These are phyloP conservation scores for Melanomma pulvis-pyrius DNA, from an alignment of 495 filamentous ascomycete species.

Conservation along the genomic window DNA sequence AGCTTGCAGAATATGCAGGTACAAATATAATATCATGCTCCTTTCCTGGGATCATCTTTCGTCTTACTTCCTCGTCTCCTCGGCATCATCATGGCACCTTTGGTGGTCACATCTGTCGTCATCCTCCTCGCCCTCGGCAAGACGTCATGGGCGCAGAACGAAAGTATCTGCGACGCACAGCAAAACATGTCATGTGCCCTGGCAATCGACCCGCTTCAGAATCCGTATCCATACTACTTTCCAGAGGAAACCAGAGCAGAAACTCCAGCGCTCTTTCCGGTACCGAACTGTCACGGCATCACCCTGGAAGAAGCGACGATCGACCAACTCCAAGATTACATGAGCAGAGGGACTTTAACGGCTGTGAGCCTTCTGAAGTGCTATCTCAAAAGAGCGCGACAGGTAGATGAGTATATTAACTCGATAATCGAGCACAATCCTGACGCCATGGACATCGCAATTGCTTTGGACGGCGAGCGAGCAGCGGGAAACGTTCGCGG, in stretches of 20 bases:
- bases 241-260: conserved; percentile 43
- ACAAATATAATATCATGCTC: background rate
- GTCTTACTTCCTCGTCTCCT: background rate
- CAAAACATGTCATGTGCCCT: conserved; percentile 13
- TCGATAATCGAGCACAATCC: conserved; percentile 66
- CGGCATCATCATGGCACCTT: background rate
- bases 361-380: conserved; percentile 55
- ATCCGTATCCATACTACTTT: conserved; percentile 51
- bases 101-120: background rate
- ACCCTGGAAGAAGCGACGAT: conserved; percentile 66
- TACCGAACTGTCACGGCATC: conserved; percentile 64
- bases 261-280: conserved; percentile 54
- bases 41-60: background rate
- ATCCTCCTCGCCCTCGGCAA: conserved; percentile 6
- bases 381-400: conserved; percentile 57
- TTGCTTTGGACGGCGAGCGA: conserved; percentile 61
- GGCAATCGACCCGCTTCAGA: conserved; percentile 20
- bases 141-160: conserved; percentile 2
- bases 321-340: conserved; percentile 55
- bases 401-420: conserved; percentile 62
- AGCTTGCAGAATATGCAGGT: conserved; percentile 9
- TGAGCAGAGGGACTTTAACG: conserved; percentile 51
- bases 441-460: conserved; percentile 61
- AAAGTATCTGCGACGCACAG: background rate
- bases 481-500: conserved; percentile 56